Base-by-base conservation (phyloP, 75 land plant genomes). In the Pseudotsuga menziesii region DNA sequence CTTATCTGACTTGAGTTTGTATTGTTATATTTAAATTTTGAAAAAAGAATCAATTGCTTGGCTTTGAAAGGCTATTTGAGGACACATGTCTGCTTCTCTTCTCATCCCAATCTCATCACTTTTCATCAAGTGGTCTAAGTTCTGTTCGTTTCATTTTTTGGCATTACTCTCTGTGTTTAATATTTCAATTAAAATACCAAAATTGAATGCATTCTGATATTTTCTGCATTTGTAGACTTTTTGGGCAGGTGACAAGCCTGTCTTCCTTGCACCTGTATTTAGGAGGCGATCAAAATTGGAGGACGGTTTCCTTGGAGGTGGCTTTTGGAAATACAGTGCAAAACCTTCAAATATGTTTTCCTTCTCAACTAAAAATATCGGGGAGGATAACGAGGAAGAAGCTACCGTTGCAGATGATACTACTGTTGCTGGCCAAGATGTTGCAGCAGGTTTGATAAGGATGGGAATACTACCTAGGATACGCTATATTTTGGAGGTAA, bases 391-490 rank as follows among this genome's bases (percentile, higher is more conserved):
- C 75, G 91, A 89, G 44, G 93, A 64, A 55, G 82, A 91, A 74
- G 83, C 74, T 57, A 94, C 98, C 41, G 89, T 97, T 25, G 85
- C 85, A 78, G 98, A 97, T 80, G 99, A 97, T 78, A 64, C 89
- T 60, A 72, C 73, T 74, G 88, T 97, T 80, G 86, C 96, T 75
- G 88, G 87, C 70, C 98, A 97, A 80, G 99, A 97, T 81, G 77
- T 89, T 78, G 96, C 91, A 80, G 98, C 91, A 61, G 99, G 99
- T 52, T 77, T 97, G 54, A 85, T 97, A 71, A 88, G 99, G 76
- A 97, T 97, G 99, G 94, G 92, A 58, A 74, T 95, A 72, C 88
- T 97, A 60, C 91, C 98, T 25, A 91, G 96, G 75, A 85, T 97
- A 48, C 86, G 89, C 63, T 95, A 89, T 82, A 82, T 97, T 69